Base-by-base conservation (phyloP, 78 protist genomes). In the Dictyostelium capitatum region DNA sequence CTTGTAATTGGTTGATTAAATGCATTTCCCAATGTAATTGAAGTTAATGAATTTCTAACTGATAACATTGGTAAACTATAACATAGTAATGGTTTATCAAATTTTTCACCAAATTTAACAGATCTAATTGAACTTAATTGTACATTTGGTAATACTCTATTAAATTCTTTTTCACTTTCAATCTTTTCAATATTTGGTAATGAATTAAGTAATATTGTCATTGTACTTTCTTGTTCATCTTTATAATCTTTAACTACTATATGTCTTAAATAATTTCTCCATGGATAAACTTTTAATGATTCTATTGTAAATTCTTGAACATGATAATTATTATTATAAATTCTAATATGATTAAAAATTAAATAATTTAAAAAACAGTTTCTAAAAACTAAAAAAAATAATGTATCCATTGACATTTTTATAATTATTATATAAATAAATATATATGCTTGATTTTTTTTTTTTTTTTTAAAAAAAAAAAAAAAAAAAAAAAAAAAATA, bases 1-100 rank as follows among this genome's bases (percentile, higher is more conserved):
- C 48, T 28, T 37, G 43, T 37, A 0, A 80, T 28, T n/a, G 73
- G 53, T 8, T 64, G 73, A 64, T 80, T 80, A 53, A 80, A 80
- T 6, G 37, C 23, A 8, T 64, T 25, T 4, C 89, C 89, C 6
- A 80, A 50, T 15, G 20, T 23, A n/a, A 80, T 54, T 4, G 67
- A 30, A 0, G 70, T 62, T 23, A 80, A 14, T 8, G 48, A n/a
- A 0, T 80, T 25, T 67, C 19, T 32, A 67, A 67, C 20, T 4
- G 75, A 67, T 67, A 67, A 1, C 50, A 67, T 32, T 23, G 89
- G 89, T 0, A 82, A 25, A 4, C 41, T 25, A 25, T 50, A n/a
- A 8, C 25, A 23, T 17, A 30, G 54, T 15, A 82, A 11, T 11
- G 69, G 64, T 30, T 67, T 48, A 28, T 82, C 56, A 41, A 69